Conservation (phyloP, 257 asterid genomes). For the Salvia rosmarinus region DNA sequence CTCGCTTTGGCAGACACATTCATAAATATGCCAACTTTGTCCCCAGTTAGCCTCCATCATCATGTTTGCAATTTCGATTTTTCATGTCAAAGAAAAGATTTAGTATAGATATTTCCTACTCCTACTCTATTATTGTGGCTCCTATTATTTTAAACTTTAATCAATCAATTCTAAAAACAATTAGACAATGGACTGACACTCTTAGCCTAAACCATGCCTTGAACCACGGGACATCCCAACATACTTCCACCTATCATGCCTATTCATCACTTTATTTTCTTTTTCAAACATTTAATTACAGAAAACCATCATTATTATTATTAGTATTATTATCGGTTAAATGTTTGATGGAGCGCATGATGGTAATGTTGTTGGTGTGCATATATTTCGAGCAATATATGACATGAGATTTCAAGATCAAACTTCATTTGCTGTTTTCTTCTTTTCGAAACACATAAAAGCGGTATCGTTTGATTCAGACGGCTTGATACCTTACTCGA, state of each 20-base stretch:
- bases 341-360: background rate
- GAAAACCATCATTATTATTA: background rate
- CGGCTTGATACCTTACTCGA: no score
- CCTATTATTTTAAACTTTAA: background rate
- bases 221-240: slow-evolving; percentile 61
- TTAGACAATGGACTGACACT: slow-evolving; percentile 25
- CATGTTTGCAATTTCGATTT: background rate
- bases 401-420: no score
- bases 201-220: slow-evolving; percentile 58
- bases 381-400: no score
- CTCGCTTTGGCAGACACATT: slow-evolving; percentile 63
- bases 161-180: slow-evolving; percentile 41
- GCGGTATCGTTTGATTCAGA: no score
- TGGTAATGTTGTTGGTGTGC: no score
- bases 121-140: background rate
- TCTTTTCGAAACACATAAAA: no score
- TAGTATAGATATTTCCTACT: background rate
- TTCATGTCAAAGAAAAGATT: background rate
- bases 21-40: slow-evolving; percentile 49
- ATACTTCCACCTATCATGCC: slow-evolving; percentile 46
- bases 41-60: slow-evolving; percentile 30
- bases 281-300: background rate
- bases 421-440: no score
- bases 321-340: background rate
- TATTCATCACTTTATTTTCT: slow-evolving; percentile 16